Conservation (phyloP, 208 protist genomes). For the Wallacemonas rigidus region DNA sequence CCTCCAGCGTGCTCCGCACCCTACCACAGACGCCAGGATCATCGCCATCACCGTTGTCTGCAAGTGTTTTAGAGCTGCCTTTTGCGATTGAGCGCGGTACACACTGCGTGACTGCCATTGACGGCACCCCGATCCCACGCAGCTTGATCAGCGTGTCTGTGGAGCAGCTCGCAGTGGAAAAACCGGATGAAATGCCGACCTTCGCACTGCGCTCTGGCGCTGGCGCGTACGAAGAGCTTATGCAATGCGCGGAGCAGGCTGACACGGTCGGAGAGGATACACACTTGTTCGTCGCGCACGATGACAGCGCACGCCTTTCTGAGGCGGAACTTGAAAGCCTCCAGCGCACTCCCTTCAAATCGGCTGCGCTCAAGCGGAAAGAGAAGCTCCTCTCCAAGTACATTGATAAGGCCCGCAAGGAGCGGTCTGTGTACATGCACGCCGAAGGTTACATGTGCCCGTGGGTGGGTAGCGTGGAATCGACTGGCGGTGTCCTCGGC, state of each 20-base stretch:
- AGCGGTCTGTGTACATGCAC: slow-evolving; percentile 79
- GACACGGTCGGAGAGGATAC: slow-evolving; percentile 15
- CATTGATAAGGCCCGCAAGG: slow-evolving; percentile 61
- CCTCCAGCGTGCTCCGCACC: not conserved
- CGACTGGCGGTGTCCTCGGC: slow-evolving; percentile 17
- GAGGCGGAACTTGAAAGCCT: slow-evolving; percentile 37
- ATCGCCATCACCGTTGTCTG: not conserved
- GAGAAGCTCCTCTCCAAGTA: slow-evolving; percentile 78
- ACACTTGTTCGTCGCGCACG: slow-evolving; percentile 53
- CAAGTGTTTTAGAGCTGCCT: slow-evolving; percentile 27
- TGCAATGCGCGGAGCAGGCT: slow-evolving; percentile 26
- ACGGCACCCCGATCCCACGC: slow-evolving; percentile 75
- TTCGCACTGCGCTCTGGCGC: slow-evolving; percentile 72
- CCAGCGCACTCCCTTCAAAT: slow-evolving; percentile 33
- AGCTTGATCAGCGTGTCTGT: slow-evolving; percentile 73
- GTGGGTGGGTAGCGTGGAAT: slow-evolving; percentile 54
- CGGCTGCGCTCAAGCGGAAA: slow-evolving; percentile 34
- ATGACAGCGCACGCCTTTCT: slow-evolving; percentile 29
- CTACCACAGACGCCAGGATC: not conserved
- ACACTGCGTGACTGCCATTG: slow-evolving; percentile 70
- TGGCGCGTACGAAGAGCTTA: slow-evolving; percentile 68
- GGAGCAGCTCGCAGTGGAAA: slow-evolving; percentile 46
- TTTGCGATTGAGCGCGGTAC: slow-evolving; percentile 36
- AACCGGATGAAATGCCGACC: slow-evolving; percentile 67
- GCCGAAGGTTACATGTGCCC: slow-evolving; percentile 92